A percentile compares a stretch with the other conserved stretches of the same genome.
These are phyloP conservation scores for Pseudocercospora crystallina DNA, from an alignment of 2,329 filamentous ascomycete species.

Conservation along the genomic window DNA sequence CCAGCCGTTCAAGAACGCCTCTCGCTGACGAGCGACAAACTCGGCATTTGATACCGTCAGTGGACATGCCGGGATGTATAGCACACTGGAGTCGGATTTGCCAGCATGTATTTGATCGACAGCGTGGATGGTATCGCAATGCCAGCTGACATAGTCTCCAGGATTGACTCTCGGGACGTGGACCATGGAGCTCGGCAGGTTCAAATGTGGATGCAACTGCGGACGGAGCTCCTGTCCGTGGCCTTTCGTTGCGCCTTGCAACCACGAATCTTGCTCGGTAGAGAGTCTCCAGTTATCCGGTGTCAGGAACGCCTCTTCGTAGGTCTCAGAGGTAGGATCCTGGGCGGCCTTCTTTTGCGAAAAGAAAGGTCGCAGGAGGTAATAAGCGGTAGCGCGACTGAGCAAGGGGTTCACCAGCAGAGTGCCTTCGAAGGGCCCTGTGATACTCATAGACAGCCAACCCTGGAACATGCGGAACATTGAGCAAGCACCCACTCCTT, in stretches of 20 bases:
- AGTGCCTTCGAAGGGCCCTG: conserved; percentile 72
- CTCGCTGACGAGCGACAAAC: conserved; percentile 69
- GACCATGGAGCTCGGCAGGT: conserved; percentile 68
- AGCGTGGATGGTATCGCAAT: conserved; percentile 72
- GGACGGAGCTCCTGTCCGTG: conserved; percentile 67
- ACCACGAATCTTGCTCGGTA: conserved; percentile 53
- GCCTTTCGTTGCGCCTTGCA: conserved; percentile 70
- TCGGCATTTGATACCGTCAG: conserved; percentile 71
- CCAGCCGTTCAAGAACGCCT: conserved; percentile 65
- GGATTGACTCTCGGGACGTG: conserved; percentile 67
- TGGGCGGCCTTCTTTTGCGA: conserved; percentile 46
- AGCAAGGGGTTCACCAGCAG: conserved; percentile 79
- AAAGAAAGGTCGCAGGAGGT: conserved; percentile 83
- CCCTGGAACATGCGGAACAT: conserved; percentile 90
- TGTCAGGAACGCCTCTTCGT: conserved; percentile 48
- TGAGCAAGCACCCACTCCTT: conserved; percentile 76
- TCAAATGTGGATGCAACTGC: conserved; percentile 67
- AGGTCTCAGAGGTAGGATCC: conserved; percentile 36
- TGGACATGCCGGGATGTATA: conserved; percentile 88
- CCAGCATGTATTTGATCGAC: conserved; percentile 79
- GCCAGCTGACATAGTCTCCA: conserved; percentile 76
- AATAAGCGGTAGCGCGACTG: conserved; percentile 73
- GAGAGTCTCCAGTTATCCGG: conserved; percentile 63
- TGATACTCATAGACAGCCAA: conserved; percentile 79
- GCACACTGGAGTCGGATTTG: conserved; percentile 70